Evolutionary conservation across 2,329 filamentous ascomycete genomes (phyloP).

Genomic region (Calonectria multiphialidica): DNA sequence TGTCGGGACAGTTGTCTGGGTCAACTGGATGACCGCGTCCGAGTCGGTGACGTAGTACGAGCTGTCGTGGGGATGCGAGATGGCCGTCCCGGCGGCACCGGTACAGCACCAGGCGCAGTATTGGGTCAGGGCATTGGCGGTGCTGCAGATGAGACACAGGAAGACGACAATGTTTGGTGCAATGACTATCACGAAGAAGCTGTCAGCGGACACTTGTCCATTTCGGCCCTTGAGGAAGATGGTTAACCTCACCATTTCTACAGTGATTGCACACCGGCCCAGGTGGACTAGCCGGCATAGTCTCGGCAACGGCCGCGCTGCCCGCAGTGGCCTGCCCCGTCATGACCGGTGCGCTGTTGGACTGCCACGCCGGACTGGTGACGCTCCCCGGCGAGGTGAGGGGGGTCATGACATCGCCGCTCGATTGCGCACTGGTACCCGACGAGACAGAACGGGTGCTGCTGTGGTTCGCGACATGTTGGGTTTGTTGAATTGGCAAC

Average conservation of each 20-base stretch:
- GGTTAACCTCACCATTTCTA: slow-evolving; percentile 30
- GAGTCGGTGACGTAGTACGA: slow-evolving; percentile 43
- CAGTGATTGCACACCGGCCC: slow-evolving; percentile 33
- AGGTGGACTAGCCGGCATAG: neutral
- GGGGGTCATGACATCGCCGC: slow-evolving; percentile 24
- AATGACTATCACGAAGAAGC: slow-evolving; percentile 24
- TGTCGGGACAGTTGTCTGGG: slow-evolving; percentile 29
- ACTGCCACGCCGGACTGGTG: slow-evolving; percentile 23
- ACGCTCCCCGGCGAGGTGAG: slow-evolving; percentile 20
- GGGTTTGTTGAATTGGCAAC: slow-evolving; percentile 1
- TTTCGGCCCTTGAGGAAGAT: neutral
- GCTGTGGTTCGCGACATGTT: slow-evolving; percentile 15
- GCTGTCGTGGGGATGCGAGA: slow-evolving; percentile 42
- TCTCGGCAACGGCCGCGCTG: neutral
- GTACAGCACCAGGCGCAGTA: slow-evolving; percentile 47
- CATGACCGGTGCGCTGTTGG: neutral
- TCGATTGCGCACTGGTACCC: slow-evolving; percentile 20
- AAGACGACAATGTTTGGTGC: slow-evolving; percentile 42
- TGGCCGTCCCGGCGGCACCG: slow-evolving; percentile 31
- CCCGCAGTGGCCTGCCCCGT: neutral
- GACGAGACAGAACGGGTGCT: slow-evolving; percentile 11
- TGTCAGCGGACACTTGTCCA: rapidly evolving
- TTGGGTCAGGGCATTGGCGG: slow-evolving; percentile 26
- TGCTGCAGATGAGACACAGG: slow-evolving; percentile 45
- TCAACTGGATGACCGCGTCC: slow-evolving; percentile 34